Percentiles rank a stretch among this genome's conserved stretches.
These are phyloP conservation scores for Termitomyces sp. DNA, from an alignment of 768 basidiomycete genomes.

Conservation along the genomic window DNA sequence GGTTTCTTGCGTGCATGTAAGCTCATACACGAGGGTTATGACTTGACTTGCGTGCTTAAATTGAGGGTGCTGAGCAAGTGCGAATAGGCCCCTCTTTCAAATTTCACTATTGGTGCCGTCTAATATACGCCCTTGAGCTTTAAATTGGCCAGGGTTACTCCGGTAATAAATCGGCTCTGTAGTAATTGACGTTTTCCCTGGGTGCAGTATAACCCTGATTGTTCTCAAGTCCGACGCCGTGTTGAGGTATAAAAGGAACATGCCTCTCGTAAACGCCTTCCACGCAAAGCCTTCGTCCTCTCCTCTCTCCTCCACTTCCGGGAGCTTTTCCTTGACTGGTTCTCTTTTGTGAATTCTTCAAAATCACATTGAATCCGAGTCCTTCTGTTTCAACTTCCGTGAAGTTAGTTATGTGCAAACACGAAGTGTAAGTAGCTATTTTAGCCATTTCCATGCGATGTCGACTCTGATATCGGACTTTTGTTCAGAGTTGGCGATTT, in stretches of 20 bases:
- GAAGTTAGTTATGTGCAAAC: conserved; percentile 32
- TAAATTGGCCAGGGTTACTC: conserved; percentile 16
- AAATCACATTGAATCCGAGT: background rate
- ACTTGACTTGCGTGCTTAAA: conserved; percentile 5
- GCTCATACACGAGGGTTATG: conserved; percentile 12
- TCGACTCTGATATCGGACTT: conserved; percentile 7
- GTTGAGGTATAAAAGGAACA: conserved; percentile 16
- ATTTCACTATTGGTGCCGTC: conserved; percentile 9
- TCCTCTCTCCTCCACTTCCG: background rate
- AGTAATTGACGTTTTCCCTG: conserved; percentile 21
- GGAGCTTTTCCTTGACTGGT: background rate
- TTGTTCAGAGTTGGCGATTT: conserved; percentile 42
- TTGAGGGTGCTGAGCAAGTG: conserved; percentile 11
- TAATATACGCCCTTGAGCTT: conserved; percentile 5
- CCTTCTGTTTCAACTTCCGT: background rate
- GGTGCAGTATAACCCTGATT: conserved; percentile 18
- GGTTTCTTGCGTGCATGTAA: conserved; percentile 11
- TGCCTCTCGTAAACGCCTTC: background rate
- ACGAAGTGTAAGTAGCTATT: conserved; percentile 32
- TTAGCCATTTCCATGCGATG: background rate
- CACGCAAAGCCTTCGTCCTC: conserved; percentile 2
- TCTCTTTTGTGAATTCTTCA: background rate
- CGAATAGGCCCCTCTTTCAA: conserved; percentile 15
- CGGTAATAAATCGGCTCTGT: conserved; percentile 20
- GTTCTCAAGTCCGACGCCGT: conserved; percentile 19